These are phyloP conservation scores for Pichia cactophila DNA, from an alignment of 1,139 yeast species.

Conservation along the genomic window DNA sequence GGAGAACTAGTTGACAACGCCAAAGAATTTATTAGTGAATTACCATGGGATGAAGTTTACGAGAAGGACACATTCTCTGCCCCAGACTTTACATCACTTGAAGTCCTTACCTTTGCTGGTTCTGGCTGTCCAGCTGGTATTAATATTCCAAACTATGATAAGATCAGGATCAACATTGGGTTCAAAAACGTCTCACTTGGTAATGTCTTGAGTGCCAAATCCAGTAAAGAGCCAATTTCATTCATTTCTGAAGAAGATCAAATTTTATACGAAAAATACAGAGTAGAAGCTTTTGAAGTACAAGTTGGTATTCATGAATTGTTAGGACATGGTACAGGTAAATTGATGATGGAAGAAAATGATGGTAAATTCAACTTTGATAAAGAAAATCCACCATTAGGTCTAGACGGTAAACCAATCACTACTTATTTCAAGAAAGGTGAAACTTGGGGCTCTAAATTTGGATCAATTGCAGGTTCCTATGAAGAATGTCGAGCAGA, in stretches of 20 bases:
- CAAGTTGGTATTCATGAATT: slow-evolving; percentile 91
- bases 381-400: slow-evolving; percentile 47
- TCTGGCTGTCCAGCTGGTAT: slow-evolving; percentile 91
- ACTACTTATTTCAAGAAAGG: slow-evolving; percentile 66
- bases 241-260: slow-evolving; percentile 50
- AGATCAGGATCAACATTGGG: slow-evolving; percentile 72
- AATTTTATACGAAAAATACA: slow-evolving; percentile 57
- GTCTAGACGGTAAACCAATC: slow-evolving; percentile 50
- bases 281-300: slow-evolving; percentile 80
- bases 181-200: slow-evolving; percentile 87
- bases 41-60: slow-evolving; percentile 69
- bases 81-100: slow-evolving; percentile 86
- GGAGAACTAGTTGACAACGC: slow-evolving; percentile 63
- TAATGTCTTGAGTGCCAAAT: slow-evolving; percentile 70
- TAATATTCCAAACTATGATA: slow-evolving; percentile 88
- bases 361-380: slow-evolving; percentile 71
- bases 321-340: slow-evolving; percentile 90
- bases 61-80: slow-evolving; percentile 86
- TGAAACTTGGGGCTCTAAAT: slow-evolving; percentile 84
- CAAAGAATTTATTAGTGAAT: slow-evolving; percentile 48
- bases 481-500: slow-evolving; percentile 94
- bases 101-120: slow-evolving; percentile 83
- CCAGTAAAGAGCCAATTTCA: slow-evolving; percentile 63
- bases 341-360: slow-evolving; percentile 53
- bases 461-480: slow-evolving; percentile 76